These are phyloP conservation scores for Eudorina sp. DNA, from an alignment of 139 green algal genomes.

Conservation along the genomic window DNA sequence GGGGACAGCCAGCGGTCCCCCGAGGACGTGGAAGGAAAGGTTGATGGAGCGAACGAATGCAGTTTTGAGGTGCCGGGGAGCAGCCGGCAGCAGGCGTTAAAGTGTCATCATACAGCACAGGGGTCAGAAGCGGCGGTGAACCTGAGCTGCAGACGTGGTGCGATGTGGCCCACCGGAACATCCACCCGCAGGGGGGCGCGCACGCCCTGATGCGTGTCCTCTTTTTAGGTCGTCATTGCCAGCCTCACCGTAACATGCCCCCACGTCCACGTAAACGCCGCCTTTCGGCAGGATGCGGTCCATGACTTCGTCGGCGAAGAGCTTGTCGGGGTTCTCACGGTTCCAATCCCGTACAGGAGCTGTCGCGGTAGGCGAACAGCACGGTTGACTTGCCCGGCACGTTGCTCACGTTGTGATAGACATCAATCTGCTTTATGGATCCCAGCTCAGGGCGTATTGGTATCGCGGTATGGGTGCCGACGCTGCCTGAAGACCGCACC, in stretches of 20 bases:
- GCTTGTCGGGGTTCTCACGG: neutral
- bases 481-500: neutral
- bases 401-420: neutral
- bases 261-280: neutral
- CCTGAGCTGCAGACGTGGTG: no score
- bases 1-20: no score
- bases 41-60: no score
- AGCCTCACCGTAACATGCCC: neutral
- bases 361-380: neutral
- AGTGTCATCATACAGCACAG: no score
- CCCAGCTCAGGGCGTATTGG: neutral
- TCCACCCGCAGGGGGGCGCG: no score
- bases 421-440: neutral
- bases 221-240: no score
- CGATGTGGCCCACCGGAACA: no score
- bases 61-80: no score
- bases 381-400: neutral
- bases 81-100: no score
- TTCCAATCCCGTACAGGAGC: neutral
- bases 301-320: neutral
- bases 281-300: neutral
- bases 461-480: neutral
- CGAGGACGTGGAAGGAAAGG: no score
- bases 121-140: no score
- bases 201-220: no score